phyloP scores from a whole-genome alignment of 2,329 filamentous ascomycete species.

The Aureobasidium subglaciale region DNA sequence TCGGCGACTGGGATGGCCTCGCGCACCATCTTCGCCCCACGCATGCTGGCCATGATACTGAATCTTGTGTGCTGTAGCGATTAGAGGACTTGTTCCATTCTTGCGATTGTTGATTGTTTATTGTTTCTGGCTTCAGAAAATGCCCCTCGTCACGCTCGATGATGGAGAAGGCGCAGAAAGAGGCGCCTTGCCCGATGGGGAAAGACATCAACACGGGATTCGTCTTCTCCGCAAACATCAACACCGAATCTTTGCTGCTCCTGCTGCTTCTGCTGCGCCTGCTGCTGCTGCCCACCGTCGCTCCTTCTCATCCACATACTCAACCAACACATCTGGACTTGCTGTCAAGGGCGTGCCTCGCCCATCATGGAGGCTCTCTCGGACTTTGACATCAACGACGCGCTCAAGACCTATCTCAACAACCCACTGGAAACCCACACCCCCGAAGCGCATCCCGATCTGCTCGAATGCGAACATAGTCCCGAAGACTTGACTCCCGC shows the following conservation, averaged over 20 bases:
- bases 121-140: not conserved
- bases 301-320: no score
- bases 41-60: conserved; percentile 13
- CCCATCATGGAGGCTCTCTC: conserved; percentile 16
- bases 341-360: not conserved
- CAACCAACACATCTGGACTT: not conserved
- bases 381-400: conserved; percentile 92
- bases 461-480: conserved; percentile 89
- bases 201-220: conserved; percentile 9
- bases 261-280: not conserved
- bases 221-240: conserved; percentile 13
- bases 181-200: conserved; percentile 5
- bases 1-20: conserved; percentile 17
- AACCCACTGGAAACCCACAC: conserved; percentile 79
- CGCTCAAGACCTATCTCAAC: conserved; percentile 93
- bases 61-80: no score
- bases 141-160: not conserved
- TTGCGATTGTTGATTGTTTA: not conserved
- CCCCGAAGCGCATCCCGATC: conserved; percentile 72
- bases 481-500: conserved; percentile 72
- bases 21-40: conserved; percentile 1
- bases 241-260: not conserved
- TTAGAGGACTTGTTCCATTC: no score
- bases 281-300: no score
- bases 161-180: not conserved